These are phyloP conservation scores for Rhizopogon sp. DNA, from an alignment of 768 basidiomycete genomes.

Conservation along the genomic window DNA sequence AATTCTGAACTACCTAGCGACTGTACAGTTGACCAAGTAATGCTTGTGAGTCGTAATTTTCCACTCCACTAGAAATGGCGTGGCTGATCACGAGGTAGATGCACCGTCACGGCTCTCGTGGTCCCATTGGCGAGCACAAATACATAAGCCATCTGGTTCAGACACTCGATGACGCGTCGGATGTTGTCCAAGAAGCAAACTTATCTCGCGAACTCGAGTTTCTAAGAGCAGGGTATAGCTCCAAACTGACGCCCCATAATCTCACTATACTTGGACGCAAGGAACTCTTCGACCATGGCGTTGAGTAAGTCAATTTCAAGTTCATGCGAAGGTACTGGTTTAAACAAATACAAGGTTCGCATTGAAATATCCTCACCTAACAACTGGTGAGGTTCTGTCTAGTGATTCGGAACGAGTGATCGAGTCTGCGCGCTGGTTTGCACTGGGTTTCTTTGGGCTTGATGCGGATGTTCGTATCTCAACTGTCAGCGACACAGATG, in stretches of 20 bases:
- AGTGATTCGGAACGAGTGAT: constrained; percentile 12
- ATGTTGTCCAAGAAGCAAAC: constrained; percentile 18
- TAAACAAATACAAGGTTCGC: not conserved
- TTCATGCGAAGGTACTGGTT: not conserved
- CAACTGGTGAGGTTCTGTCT: not conserved
- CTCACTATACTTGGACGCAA: constrained; percentile 28
- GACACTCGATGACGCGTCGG: constrained; percentile 20
- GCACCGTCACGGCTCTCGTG: constrained; percentile 31
- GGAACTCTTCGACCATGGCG: constrained; percentile 31
- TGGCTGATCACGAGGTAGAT: constrained; percentile 16
- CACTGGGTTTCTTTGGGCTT: constrained; percentile 29
- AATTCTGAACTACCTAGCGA: constrained; percentile 26
- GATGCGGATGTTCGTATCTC: constrained; percentile 13
- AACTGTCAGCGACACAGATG: constrained; percentile 24
- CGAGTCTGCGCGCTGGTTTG: constrained; percentile 35
- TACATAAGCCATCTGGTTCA: constrained; percentile 25
- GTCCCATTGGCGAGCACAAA: constrained; percentile 27
- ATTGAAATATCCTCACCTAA: constrained; percentile 5
- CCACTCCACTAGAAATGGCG: not conserved
- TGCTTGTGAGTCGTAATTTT: constrained; percentile 23
- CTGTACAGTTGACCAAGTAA: constrained; percentile 34
- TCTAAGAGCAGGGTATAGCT: constrained; percentile 27
- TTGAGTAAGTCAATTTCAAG: constrained; percentile 17
- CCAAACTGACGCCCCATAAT: constrained; percentile 27
- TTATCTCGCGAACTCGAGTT: constrained; percentile 25